These are phyloP conservation scores for Xylaria arbuscula DNA, from an alignment of 2,329 filamentous ascomycete species.

Conservation along the genomic window DNA sequence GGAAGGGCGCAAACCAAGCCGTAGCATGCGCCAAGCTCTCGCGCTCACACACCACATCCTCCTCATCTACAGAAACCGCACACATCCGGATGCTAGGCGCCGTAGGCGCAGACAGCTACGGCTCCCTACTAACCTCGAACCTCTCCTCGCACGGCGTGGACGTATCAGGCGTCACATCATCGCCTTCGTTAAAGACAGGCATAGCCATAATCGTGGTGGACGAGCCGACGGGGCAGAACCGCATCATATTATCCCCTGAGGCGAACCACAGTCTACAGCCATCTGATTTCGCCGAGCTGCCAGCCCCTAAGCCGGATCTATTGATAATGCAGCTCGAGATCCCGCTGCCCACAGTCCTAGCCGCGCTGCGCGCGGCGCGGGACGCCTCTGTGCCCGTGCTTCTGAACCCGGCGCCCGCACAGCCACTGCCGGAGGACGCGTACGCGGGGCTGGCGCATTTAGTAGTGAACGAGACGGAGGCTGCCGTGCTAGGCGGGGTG, in stretches of 20 bases:
- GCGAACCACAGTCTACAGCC: slow-evolving; percentile 69
- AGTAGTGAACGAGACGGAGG: slow-evolving; percentile 92
- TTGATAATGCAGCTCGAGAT: slow-evolving; percentile 85
- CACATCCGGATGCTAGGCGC: slow-evolving; percentile 77
- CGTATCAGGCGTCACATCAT: slow-evolving; percentile 61
- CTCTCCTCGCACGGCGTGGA: slow-evolving; percentile 72
- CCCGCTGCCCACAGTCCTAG: slow-evolving; percentile 72
- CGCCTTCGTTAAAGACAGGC: slow-evolving; percentile 67
- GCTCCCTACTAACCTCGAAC: slow-evolving; percentile 66
- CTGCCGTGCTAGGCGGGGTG: slow-evolving; percentile 74
- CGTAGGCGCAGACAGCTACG: slow-evolving; percentile 77
- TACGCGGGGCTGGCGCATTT: slow-evolving; percentile 79
- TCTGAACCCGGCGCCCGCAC: slow-evolving; percentile 86
- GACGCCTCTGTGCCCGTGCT: slow-evolving; percentile 69
- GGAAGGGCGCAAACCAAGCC: slow-evolving; percentile 96
- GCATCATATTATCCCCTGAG: slow-evolving; percentile 78
- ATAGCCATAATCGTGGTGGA: slow-evolving; percentile 82
- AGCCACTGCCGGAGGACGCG: slow-evolving; percentile 71
- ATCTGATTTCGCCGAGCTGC: slow-evolving; percentile 51
- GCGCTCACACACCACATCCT: slow-evolving; percentile 58
- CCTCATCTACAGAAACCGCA: slow-evolving; percentile 47
- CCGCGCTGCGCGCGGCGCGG: slow-evolving; percentile 65
- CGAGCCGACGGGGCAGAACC: slow-evolving; percentile 76
- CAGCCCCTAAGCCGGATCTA: slow-evolving; percentile 63
- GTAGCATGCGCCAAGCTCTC: slow-evolving; percentile 88